Base-by-base conservation (phyloP, 2,329 filamentous ascomycete species). In the Colletotrichum navitas region DNA sequence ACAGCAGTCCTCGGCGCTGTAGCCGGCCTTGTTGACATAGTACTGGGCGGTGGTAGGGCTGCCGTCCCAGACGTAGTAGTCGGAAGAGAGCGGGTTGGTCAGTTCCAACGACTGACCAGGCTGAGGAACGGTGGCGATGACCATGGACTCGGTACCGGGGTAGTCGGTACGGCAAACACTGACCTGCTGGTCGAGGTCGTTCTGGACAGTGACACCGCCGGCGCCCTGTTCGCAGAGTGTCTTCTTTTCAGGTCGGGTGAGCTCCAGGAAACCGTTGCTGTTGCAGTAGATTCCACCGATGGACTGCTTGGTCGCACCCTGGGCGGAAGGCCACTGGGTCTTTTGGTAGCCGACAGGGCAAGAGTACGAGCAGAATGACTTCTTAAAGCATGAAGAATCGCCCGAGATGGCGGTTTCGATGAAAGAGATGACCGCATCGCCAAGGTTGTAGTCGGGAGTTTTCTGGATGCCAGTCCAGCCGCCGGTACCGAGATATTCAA, bases 101-200 rank as follows among this genome's bases (percentile, higher is more conserved):
- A 99, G 84, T 45, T 86, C 82, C 72, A 89, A 84, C 34, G 83
- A 87, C 60, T 83, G 77, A 71, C 93, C 93, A 63, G 92, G 83
- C 6, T 81, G 75, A 54, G 92, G 86, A 69, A 89, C 83, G 58
- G 95, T 84, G 56, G 95, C 93, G 71, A 98, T 88, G 66, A 93
- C 93, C 90, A 97, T 95, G 77, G 87, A 87, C 85, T 99, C 96
- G 71, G 91, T 94, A 79, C 94, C 95, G 73, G 96, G 96, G 84
- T 99, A 99, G 81, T 98, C 94, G 75, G 96, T 98, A 81, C 94
- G 94, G 90, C 96, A 99, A 76, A 97, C 88, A 55, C 92, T 88
- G 36, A 93, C 92, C 54, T 88, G 83, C 47, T 88, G 79, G 61
- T 82, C 78, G 43, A 98, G 86, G 66, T 91, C 90, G 87, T 97